Evolutionary conservation across 2,329 filamentous ascomycete genomes (phyloP).

Genomic region (Nakataea oryzae): DNA sequence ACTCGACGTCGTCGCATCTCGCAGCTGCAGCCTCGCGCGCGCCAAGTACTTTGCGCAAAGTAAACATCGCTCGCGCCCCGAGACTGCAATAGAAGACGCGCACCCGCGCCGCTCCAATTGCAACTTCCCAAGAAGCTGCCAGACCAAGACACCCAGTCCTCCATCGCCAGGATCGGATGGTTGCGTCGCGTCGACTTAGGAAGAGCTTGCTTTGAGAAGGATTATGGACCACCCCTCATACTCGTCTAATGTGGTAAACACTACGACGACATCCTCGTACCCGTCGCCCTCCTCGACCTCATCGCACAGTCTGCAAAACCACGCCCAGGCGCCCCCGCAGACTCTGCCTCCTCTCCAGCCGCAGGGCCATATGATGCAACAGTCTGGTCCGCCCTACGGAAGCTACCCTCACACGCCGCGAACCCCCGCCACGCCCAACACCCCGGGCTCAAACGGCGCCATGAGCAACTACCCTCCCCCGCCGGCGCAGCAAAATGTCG

Average conservation of each 20-base stretch:
- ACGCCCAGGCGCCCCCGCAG: constrained; percentile 11
- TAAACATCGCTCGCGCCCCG: background rate
- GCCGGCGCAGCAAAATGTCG: constrained; percentile 30
- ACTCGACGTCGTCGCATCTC: background rate
- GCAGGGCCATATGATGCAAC: constrained; percentile 33
- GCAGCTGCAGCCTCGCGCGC: background rate
- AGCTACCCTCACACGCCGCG: constrained; percentile 52
- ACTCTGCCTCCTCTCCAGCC: constrained; percentile 22
- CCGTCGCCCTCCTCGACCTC: constrained; percentile 15
- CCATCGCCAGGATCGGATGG: constrained; percentile 28
- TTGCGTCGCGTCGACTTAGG: constrained; percentile 39
- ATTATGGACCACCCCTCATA: constrained; percentile 19
- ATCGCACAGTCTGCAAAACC: constrained; percentile 13
- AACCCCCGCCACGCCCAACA: constrained; percentile 52
- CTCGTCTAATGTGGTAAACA: constrained; percentile 19
- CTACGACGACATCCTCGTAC: constrained; percentile 17
- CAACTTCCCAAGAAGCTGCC: constrained; percentile 18
- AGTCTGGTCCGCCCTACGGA: constrained; percentile 42
- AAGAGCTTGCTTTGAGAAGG: constrained; percentile 9
- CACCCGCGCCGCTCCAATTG: background rate
- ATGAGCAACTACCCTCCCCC: constrained; percentile 42
- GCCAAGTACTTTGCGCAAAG: background rate
- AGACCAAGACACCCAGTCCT: constrained; percentile 6
- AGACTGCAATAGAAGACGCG: background rate
- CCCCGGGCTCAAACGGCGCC: constrained; percentile 42